Conservation (phyloP, 2,329 filamentous ascomycete species). For the Sclerotinia borealis region DNA sequence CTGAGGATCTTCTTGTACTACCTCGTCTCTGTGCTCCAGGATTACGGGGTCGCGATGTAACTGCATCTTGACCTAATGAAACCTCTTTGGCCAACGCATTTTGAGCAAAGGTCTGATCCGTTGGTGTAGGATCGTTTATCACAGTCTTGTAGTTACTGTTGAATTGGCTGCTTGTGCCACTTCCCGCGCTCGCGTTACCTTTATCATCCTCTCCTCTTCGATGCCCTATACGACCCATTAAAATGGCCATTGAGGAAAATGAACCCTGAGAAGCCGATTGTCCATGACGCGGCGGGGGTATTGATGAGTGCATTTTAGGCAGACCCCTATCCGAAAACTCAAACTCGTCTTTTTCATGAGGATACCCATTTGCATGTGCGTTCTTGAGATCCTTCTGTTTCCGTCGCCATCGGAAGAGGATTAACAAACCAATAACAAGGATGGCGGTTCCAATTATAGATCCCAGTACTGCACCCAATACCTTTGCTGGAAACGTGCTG, state of each 20-base stretch:
- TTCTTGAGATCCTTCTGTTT: slow-evolving; percentile 49
- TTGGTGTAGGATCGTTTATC: slow-evolving; percentile 57
- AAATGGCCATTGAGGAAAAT: slow-evolving; percentile 57
- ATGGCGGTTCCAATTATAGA: slow-evolving; percentile 67
- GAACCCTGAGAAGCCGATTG: slow-evolving; percentile 49
- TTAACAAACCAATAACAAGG: slow-evolving; percentile 47
- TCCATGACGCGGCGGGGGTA: slow-evolving; percentile 39
- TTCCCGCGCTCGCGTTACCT: slow-evolving; percentile 52
- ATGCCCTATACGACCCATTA: slow-evolving; percentile 56
- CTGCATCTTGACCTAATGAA: slow-evolving; percentile 33
- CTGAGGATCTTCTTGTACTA: slow-evolving; percentile 56
- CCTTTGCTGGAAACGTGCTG: slow-evolving; percentile 42
- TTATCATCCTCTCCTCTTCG: slow-evolving; percentile 38
- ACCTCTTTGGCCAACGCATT: slow-evolving; percentile 14
- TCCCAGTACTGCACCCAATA: slow-evolving; percentile 77
- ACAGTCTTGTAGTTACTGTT: slow-evolving; percentile 55
- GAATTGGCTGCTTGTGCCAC: slow-evolving; percentile 50
- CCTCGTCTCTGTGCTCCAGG: slow-evolving; percentile 21
- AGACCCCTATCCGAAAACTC: slow-evolving; percentile 42
- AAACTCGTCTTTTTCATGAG: slow-evolving; percentile 54
- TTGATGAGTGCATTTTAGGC: slow-evolving; percentile 33
- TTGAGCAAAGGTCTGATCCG: slow-evolving; percentile 29
- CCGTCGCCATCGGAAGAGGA: slow-evolving; percentile 57
- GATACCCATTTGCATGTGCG: slow-evolving; percentile 38
- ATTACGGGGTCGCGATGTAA: slow-evolving; percentile 18